These are phyloP conservation scores for Colletotrichum cereale DNA, from an alignment of 2,329 filamentous ascomycete genomes.

Conservation along the genomic window DNA sequence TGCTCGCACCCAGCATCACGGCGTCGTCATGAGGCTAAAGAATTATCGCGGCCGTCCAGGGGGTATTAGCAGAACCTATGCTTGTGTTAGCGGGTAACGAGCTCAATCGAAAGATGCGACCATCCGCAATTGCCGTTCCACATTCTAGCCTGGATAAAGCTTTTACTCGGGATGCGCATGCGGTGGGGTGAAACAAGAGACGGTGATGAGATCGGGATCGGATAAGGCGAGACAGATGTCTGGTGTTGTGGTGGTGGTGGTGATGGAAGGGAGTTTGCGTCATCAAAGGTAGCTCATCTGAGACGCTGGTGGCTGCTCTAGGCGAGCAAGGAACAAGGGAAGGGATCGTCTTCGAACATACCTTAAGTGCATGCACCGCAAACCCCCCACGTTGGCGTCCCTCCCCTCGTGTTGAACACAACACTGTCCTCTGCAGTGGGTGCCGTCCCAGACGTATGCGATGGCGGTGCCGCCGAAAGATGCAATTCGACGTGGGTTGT, in stretches of 20 bases:
- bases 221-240: constrained; percentile 34
- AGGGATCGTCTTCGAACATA: constrained; percentile 25
- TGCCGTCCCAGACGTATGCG: constrained; percentile 15
- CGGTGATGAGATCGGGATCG: constrained; percentile 27
- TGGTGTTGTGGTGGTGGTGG: constrained; percentile 16
- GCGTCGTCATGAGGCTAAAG: constrained; percentile 15
- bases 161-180: not conserved
- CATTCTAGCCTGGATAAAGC: not conserved
- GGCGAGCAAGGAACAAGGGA: not conserved
- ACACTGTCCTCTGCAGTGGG: constrained; percentile 4
- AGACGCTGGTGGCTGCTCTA: constrained; percentile 8
- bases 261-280: constrained; percentile 38
- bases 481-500: constrained; percentile 19
- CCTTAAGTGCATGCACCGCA: constrained; percentile 33
- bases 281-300: constrained; percentile 27
- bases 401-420: constrained; percentile 25
- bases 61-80: constrained; percentile 12
- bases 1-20: constrained; percentile 16
- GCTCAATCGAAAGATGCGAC: not conserved
- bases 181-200: not conserved
- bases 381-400: constrained; percentile 34
- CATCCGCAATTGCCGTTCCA: not conserved
- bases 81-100: constrained; percentile 28
- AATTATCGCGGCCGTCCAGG: not conserved
- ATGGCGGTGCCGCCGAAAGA: constrained; percentile 20